These are phyloP conservation scores for Botryosphaeria dothidea DNA, from an alignment of 2,329 filamentous ascomycete species.

Conservation along the genomic window DNA sequence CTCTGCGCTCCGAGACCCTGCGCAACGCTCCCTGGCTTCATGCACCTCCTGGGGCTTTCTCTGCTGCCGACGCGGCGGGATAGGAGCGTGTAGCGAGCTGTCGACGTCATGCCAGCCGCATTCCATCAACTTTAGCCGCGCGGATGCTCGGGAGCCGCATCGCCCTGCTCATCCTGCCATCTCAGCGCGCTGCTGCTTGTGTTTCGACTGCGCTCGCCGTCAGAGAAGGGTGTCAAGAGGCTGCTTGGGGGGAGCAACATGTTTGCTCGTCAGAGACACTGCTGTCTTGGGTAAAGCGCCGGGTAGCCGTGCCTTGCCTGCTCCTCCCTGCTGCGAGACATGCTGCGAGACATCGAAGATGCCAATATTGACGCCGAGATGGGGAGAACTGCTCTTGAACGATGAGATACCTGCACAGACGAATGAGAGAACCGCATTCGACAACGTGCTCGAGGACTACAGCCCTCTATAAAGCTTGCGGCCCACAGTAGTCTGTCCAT, in stretches of 20 bases:
- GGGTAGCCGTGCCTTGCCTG: background rate
- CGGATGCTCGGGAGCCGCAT: background rate
- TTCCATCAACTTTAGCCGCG: background rate
- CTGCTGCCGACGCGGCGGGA: background rate
- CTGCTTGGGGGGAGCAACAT: background rate
- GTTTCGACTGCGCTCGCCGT: background rate
- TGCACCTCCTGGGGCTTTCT: background rate
- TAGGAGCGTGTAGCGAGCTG: slow-evolving; percentile 4
- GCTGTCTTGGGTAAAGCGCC: background rate
- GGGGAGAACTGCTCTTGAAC: background rate
- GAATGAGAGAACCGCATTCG: slow-evolving; percentile 5
- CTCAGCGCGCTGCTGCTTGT: background rate
- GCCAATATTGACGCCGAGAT: background rate
- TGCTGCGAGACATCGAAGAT: background rate
- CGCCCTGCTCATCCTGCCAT: background rate
- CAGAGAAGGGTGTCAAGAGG: background rate
- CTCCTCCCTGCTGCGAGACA: background rate
- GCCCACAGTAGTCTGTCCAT: background rate
- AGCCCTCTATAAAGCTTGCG: slow-evolving; percentile 14
- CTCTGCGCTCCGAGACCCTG: background rate
- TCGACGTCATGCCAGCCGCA: background rate
- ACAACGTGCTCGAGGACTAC: slow-evolving; percentile 1
- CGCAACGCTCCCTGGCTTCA: background rate
- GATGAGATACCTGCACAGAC: background rate
- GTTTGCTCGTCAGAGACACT: background rate